Evolutionary conservation across 495 filamentous ascomycete genomes (phyloP).

Genomic region (Talaromyces liani): DNA sequence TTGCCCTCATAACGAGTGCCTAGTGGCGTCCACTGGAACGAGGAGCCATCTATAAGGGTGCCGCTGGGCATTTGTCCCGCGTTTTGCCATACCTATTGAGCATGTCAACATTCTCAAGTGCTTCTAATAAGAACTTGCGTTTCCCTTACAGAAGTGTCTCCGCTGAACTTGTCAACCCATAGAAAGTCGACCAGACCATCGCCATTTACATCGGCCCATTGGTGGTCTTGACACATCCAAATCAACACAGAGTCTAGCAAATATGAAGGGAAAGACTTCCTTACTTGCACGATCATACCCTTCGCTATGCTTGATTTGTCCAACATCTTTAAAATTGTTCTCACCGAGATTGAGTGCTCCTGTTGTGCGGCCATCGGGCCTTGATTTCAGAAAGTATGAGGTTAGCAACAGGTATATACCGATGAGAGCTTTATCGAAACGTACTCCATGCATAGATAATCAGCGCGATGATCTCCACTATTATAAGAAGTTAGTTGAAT

Average conservation of each 20-base stretch:
- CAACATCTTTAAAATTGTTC: constrained; percentile 5
- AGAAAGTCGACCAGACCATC: constrained; percentile 9
- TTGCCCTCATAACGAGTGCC: constrained; percentile 4
- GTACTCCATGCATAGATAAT: constrained; percentile 2
- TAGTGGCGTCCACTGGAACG: constrained; percentile 4
- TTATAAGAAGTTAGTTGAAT: neutral
- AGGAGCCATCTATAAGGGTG: constrained; percentile 2
- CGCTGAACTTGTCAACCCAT: constrained; percentile 18
- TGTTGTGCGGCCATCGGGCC: neutral
- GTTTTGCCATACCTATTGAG: constrained; percentile 3
- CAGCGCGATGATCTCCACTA: constrained; percentile 11
- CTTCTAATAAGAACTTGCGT: neutral
- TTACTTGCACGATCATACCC: constrained; percentile 5
- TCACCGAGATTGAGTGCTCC: neutral
- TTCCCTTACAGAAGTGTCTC: constrained; percentile 1
- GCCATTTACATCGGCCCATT: constrained; percentile 6
- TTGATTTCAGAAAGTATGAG: neutral
- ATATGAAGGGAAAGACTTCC: neutral
- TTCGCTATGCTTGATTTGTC: constrained; percentile 3
- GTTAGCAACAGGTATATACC: neutral
- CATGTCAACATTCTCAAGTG: neutral
- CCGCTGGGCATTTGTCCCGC: neutral
- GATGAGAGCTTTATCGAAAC: neutral
- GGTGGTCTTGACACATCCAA: neutral
- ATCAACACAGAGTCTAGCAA: neutral